phyloP scores from a whole-genome alignment of 495 filamentous ascomycete genomes.

The Penicillium lagena region DNA sequence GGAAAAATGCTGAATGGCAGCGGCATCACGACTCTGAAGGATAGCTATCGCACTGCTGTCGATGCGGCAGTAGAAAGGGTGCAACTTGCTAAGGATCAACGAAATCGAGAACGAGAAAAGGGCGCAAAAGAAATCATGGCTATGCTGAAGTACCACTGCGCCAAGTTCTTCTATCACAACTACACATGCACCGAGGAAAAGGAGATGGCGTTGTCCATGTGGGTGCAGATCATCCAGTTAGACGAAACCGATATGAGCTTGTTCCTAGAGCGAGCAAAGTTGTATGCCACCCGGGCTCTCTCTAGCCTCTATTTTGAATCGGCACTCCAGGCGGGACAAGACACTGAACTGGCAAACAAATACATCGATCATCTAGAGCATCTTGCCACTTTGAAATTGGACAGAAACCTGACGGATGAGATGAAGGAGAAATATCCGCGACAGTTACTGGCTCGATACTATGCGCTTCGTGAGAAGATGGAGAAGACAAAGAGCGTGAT shows the following conservation, averaged over 20 bases:
- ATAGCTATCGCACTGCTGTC: background rate
- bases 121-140: no score
- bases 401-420: no score
- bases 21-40: background rate
- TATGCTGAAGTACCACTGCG: conserved; percentile 4
- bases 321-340: background rate
- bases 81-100: no score
- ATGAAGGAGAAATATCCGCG: background rate
- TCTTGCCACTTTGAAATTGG: background rate
- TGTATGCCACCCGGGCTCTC: background rate
- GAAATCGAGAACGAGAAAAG: no score
- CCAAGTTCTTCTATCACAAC: conserved; percentile 3
- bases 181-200: background rate
- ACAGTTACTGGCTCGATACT: conserved; percentile 14
- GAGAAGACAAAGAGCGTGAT: conserved; percentile 18
- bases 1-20: no score
- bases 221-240: conserved; percentile 3
- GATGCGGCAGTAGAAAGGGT: no score
- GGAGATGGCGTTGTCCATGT: conserved; percentile 2
- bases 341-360: background rate
- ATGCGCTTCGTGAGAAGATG: conserved; percentile 20
- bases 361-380: conserved; percentile 1
- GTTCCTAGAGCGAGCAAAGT: background rate
- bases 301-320: background rate
- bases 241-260: background rate